Conservation (phyloP, 164 flowering plant species). For the Berberis vulgaris region DNA sequence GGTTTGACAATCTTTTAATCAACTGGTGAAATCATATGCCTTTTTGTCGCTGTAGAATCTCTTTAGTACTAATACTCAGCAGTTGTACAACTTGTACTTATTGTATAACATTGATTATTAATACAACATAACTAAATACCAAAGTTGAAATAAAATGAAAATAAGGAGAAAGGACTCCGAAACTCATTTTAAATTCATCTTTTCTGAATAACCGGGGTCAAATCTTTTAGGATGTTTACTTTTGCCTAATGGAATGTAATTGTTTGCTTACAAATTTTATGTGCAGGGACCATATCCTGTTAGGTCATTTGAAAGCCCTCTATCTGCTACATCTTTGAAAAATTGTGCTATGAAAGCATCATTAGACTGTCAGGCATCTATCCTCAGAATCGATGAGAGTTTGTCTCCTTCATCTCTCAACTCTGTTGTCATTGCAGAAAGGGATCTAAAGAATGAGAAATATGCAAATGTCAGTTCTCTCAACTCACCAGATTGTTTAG, state of each 20-base stretch:
- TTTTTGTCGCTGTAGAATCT: no score
- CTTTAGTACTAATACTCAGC: no score
- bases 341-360: constrained; percentile 38
- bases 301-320: constrained; percentile 54
- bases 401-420: constrained; percentile 73
- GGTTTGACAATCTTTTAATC: no score
- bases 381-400: constrained; percentile 57
- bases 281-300: constrained; percentile 45
- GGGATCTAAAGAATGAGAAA: constrained; percentile 49
- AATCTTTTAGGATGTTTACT: background rate
- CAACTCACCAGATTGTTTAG: constrained; percentile 55
- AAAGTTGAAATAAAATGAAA: no score
- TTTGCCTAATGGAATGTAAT: background rate
- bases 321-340: constrained; percentile 40
- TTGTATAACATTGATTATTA: no score
- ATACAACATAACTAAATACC: no score
- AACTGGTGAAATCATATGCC: no score
- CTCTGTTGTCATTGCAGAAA: constrained; percentile 59
- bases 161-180: no score
- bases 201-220: no score
- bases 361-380: constrained; percentile 47
- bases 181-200: no score
- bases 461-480: constrained; percentile 44
- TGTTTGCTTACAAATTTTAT: background rate
- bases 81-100: no score